Conservation (phyloP, 2,329 filamentous ascomycete species). For the Amphichorda felina region DNA sequence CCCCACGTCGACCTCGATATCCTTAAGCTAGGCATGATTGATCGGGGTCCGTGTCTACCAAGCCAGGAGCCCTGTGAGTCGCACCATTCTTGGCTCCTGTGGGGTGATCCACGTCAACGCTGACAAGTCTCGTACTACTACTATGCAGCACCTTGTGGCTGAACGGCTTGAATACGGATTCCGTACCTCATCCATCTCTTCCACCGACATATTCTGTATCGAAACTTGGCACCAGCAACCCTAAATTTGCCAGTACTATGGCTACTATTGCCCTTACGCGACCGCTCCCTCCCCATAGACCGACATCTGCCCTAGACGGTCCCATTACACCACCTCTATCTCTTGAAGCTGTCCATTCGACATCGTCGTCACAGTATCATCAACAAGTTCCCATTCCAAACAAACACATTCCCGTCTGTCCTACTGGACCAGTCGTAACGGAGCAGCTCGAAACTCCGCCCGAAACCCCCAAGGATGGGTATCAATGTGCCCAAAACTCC, state of each 20-base stretch:
- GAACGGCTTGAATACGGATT: too few species aligned
- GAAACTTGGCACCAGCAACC: too few species aligned
- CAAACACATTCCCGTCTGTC: conserved; percentile 82
- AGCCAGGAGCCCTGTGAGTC: too few species aligned
- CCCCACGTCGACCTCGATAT: background rate
- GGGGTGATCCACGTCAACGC: too few species aligned
- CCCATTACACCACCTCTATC: conserved; percentile 27
- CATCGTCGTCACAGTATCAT: conserved; percentile 10
- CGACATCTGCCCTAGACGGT: conserved; percentile 26
- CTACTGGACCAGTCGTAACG: conserved; percentile 55
- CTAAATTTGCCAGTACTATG: conserved; percentile 24
- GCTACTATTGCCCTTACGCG: conserved; percentile 42
- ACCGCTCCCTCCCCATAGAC: conserved; percentile 31
- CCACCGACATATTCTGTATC: too few species aligned
- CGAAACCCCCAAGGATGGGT: conserved; percentile 49
- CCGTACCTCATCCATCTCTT: too few species aligned
- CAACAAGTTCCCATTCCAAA: conserved; percentile 53
- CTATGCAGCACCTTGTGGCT: too few species aligned
- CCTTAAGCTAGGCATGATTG: too few species aligned
- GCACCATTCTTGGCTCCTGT: too few species aligned
- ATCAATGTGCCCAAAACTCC: conserved; percentile 48
- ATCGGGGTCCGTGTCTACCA: too few species aligned
- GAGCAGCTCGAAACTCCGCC: conserved; percentile 49
- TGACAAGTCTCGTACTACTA: too few species aligned
- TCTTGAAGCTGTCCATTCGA: conserved; percentile 17